Base-by-base conservation (phyloP, 768 basidiomycete genomes). In the Tricholoma sp. region DNA sequence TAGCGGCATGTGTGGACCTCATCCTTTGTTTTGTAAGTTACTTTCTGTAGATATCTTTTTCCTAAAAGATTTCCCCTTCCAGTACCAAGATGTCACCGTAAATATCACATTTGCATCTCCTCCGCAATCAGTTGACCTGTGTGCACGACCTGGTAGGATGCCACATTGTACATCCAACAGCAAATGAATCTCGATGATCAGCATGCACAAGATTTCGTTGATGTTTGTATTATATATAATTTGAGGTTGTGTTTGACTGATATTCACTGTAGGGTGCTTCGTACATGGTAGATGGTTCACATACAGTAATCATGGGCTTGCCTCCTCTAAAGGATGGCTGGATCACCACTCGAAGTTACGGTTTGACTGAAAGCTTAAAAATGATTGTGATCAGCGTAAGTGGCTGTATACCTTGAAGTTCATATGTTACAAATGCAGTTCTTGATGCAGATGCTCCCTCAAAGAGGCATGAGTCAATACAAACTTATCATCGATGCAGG, bases 221-320 rank as follows among this genome's bases (percentile, higher is more conserved):
- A 34, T 34, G 34, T 11, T 34, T 14, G 34, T 34, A 14, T 34
- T 10, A 34, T 6, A 14, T 37, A 37, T 14, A 37, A 16, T 12
- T 37, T 12, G 16, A 37, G 4, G 35, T 37, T 16, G 35, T 16
- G 35, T 37, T 37, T 37, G 35, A 37, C 35, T 37, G 35, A 37
- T 14, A 37, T 37, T 37, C 35, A 37, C 14, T 37, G 35, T 16
- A 37, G 14, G 35, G 35, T 16, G 35, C 35, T 37, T 37, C 35
- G 12, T 37, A 37, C 14, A 37, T 35, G 14, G 35, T 35, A 14
- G 35, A 14, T 37, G 35, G 35, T 37, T 41, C 41, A 41, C 41
- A 19, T 1, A 9, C 71, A 4, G 66, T 79, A 10, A 69, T 80
- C 8, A 72, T 80, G 59, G 79, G 79, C 21, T 61, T 81, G 12